Base-by-base conservation (phyloP, 1,284 basidiomycete genomes). In the Ustilago crameri region DNA sequence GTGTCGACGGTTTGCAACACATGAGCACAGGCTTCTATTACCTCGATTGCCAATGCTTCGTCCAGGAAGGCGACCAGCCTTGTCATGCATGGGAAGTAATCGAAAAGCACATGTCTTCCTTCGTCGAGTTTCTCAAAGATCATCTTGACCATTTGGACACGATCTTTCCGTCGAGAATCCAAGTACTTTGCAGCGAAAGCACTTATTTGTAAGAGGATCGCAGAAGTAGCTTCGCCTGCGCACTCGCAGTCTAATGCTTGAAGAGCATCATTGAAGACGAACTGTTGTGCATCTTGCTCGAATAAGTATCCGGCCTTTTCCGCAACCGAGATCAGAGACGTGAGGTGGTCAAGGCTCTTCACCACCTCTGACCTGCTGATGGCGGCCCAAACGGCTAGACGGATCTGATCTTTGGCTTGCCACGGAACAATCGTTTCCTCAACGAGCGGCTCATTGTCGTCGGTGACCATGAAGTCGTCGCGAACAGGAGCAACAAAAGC, bases 361-460 rank as follows among this genome's bases (percentile, higher is more conserved):
- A 40, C 34, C n/a, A 38, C 18, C 17, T 46, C 35, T 5, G 50
- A 41, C 10, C 68, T 54, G n/a, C 5, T 9, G 7, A 73, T 18
- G 27, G 70, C 70, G 0, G 37, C 44, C 56, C 51, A 54, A 15
- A 67, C 32, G 4, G 65, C 60, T 1, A 73, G 56, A 7, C 64
- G 51, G 12, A 40, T 27, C 20, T 60, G 56, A 9, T 35, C 47
- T 2, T 43, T 44, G 9, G 49, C 22, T 14, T 20, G 50, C 58
- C 62, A 71, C 0, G 58, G 50, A 14, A 65, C 40, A n/a, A 65
- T 23, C 2, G 47, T 17, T 15, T 0, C 14, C 5, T 42, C n/a
- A 4, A 40, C 17, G 15, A 24, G n/a, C 5, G 14, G n/a, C 18
- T 51, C 5, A 10, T 7, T 3, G 7, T 60, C 48, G 9, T 26